Evolutionary conservation across 2,329 filamentous ascomycete species (phyloP), one percentile per base, ranked within the genome.

Genomic region (Aspergillus alliaceus): DNA sequence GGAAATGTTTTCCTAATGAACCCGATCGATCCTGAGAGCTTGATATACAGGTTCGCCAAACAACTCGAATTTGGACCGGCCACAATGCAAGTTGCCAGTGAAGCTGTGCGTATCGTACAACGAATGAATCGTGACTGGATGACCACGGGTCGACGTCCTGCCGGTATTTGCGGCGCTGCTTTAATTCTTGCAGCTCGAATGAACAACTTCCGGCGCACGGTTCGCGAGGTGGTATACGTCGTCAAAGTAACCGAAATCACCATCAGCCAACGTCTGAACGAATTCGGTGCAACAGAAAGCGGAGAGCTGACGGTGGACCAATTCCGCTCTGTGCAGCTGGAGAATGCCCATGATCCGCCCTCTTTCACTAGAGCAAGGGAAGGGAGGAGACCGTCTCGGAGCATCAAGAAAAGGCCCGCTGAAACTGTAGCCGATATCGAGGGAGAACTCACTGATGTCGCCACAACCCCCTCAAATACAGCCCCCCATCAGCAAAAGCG

Each of bases 81-180:
- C 62, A 93, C 90, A 15, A 88, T 90, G 71, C 89, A 90, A 64
- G 92, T 99, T 14, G 93, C 92, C 40, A 86, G 90, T 64, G 92
- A 97, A 68, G 95, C 95, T 6, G 87, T 93, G 55, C 87, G 90
- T 54, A 89, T 99, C 52, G 87, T 96, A 55, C 88, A 90, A 72
- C 88, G 95, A 60, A 98, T 99, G 95, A 93, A 91, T 63, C 84
- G 91, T 53, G 95, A 99, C 76, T 98, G 95, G 93, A 98, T 99
- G 86, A 89, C 93, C 47, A 91, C 93, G 71, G 95, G 95, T 66
- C 90, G 95, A 68, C 88, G 95, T 39, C 95, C 95, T 15, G 93
- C 93, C 6, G 95, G 95, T 64, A 88, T 98, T 54, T 97, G 93
- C 72, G 95, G 95, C 60, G 95, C 95, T 12, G 96, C 93, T 64